Conservation (phyloP, 2,329 filamentous ascomycete species). For the Pseudophaeomoniella oleicola region DNA sequence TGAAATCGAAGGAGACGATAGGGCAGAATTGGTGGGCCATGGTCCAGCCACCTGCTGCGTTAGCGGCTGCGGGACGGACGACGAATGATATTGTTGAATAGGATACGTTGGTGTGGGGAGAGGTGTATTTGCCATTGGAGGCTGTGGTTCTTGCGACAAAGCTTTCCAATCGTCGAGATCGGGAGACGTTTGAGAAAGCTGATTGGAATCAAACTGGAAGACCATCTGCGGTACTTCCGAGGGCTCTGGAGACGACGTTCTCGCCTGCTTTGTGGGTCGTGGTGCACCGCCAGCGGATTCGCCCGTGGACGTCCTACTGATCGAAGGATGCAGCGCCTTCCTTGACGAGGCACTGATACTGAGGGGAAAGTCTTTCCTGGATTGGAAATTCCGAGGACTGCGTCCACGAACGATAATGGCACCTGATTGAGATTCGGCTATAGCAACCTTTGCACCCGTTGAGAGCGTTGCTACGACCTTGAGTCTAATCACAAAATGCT, state of each 20-base stretch:
- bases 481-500: constrained; percentile 83
- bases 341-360: constrained; percentile 66
- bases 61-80: constrained; percentile 4
- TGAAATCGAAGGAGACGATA: not conserved
- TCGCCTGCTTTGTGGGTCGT: constrained; percentile 6
- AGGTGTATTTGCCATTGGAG: constrained; percentile 5
- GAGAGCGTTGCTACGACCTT: constrained; percentile 74
- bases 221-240: constrained; percentile 9
- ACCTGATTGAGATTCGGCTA: constrained; percentile 73
- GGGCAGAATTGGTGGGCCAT: not conserved
- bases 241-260: constrained; percentile 9
- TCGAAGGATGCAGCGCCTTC: constrained; percentile 40
- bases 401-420: constrained; percentile 88
- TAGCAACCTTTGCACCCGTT: constrained; percentile 65
- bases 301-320: constrained; percentile 3
- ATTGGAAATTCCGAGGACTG: constrained; percentile 89
- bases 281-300: constrained; percentile 34
- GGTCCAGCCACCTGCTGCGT: not conserved
- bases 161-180: constrained; percentile 6
- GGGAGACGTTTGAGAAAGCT: constrained; percentile 6
- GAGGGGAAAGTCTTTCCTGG: constrained; percentile 81
- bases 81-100: constrained; percentile 8
- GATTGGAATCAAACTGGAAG: constrained; percentile 4
- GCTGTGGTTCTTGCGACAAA: constrained; percentile 5
- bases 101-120: constrained; percentile 8